Conservation (phyloP, 202 grass and related monocot species). For the Digitaria exilis region DNA sequence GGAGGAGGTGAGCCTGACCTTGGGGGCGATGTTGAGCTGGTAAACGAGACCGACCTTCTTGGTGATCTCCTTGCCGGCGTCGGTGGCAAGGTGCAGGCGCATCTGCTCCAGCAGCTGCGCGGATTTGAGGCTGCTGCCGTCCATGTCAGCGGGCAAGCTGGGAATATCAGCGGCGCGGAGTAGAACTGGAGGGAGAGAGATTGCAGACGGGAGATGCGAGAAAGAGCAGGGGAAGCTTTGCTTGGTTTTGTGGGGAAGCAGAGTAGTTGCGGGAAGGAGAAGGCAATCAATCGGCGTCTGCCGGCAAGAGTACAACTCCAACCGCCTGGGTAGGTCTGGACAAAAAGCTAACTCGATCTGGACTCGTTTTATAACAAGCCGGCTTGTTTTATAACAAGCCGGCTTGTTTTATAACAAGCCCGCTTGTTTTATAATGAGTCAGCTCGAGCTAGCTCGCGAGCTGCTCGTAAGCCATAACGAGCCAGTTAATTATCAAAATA, state of each 20-base stretch:
- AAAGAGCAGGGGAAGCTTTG: not conserved
- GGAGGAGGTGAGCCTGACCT: conserved; percentile 42
- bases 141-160: conserved; percentile 53
- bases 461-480: too few species aligned
- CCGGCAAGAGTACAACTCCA: conserved; percentile 5
- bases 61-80: conserved; percentile 67
- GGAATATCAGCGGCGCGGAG: not conserved
- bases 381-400: too few species aligned
- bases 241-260: not conserved
- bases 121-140: conserved; percentile 68
- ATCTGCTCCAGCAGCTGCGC: conserved; percentile 74
- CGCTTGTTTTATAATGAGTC: too few species aligned
- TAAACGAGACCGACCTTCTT: conserved; percentile 86
- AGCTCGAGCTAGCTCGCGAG: too few species aligned
- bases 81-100: conserved; percentile 70
- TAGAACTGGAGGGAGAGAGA: not conserved
- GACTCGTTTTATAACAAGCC: too few species aligned
- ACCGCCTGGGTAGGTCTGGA: too few species aligned
- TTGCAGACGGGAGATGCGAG: not conserved
- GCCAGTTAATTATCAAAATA: too few species aligned
- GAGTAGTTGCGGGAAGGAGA: conserved; percentile 8
- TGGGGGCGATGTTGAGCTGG: conserved; percentile 89
- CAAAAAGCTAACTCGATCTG: too few species aligned
- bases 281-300: conserved; percentile 11
- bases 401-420: too few species aligned